These are phyloP conservation scores for Cercophora newfieldiana DNA, from an alignment of 495 filamentous ascomycete genomes.

Conservation along the genomic window DNA sequence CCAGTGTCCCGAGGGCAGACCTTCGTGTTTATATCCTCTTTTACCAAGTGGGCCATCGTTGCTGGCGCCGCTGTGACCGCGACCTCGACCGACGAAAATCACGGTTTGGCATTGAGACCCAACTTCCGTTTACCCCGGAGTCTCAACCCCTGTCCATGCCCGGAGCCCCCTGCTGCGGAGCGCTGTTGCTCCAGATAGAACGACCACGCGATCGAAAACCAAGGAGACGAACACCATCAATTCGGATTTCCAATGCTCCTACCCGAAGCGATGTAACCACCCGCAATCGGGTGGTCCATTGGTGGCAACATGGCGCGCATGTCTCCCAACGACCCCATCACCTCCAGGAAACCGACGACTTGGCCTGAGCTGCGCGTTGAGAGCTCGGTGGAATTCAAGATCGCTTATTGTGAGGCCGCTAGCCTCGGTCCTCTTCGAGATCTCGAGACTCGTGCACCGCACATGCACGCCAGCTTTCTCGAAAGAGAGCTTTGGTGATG, in stretches of 20 bases:
- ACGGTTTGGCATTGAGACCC: background rate
- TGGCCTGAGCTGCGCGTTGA: too few species aligned
- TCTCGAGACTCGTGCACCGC: too few species aligned
- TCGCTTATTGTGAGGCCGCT: too few species aligned
- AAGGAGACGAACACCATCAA: background rate
- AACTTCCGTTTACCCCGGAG: background rate
- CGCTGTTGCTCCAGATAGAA: background rate
- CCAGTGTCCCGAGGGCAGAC: background rate
- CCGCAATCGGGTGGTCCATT: background rate
- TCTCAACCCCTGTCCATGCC: background rate
- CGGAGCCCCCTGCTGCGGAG: background rate
- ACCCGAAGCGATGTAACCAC: slow-evolving; percentile 13
- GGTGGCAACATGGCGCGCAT: slow-evolving; percentile 7
- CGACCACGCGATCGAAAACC: slow-evolving; percentile 3
- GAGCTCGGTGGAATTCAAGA: background rate
- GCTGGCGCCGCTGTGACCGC: background rate
- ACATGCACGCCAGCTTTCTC: background rate
- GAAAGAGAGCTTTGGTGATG: background rate
- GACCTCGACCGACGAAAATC: background rate
- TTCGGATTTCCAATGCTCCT: background rate
- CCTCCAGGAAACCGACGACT: background rate
- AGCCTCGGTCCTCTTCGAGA: too few species aligned
- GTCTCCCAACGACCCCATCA: background rate
- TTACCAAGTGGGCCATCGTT: background rate
- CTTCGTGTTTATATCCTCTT: background rate